These are phyloP conservation scores for Nakazawaea wyomingensis DNA, from an alignment of 805 yeast species.

Conservation along the genomic window DNA sequence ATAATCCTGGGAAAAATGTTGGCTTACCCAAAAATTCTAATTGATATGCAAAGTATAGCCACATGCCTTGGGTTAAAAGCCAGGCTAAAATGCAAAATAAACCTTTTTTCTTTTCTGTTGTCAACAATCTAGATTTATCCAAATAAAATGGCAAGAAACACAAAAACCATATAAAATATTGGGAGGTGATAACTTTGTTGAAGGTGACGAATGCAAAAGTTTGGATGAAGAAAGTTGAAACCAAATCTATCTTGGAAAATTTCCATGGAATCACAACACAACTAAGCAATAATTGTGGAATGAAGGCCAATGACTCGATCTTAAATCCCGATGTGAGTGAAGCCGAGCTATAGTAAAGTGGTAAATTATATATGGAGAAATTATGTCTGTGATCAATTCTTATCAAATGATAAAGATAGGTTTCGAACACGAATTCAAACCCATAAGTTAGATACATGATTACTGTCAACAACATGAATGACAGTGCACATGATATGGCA, in stretches of 20 bases:
- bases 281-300: conserved; percentile 73
- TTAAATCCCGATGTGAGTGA: conserved; percentile 12
- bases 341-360: conserved; percentile 59
- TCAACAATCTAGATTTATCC: conserved; percentile 35
- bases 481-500: conserved; percentile 30
- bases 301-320: conserved; percentile 54
- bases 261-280: conserved; percentile 53
- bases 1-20: conserved; percentile 57
- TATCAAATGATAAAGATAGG: conserved; percentile 77
- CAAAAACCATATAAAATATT: conserved; percentile 92
- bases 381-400: conserved; percentile 93
- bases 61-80: conserved; percentile 64
- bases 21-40: conserved; percentile 74
- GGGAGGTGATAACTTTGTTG: conserved; percentile 87
- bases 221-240: conserved; percentile 63
- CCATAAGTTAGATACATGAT: conserved; percentile 72
- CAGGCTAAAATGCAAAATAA: conserved; percentile 44
- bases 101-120: conserved; percentile 31
- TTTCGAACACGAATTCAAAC: conserved; percentile 63
- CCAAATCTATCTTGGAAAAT: conserved; percentile 36
- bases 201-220: conserved; percentile 73
- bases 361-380: conserved; percentile 79
- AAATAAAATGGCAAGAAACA: conserved; percentile 76
- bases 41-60: conserved; percentile 76
- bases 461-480: conserved; percentile 44